phyloP scores from a whole-genome alignment of 2,329 filamentous ascomycete genomes.

The Neoscytalidium dimidiatum region DNA sequence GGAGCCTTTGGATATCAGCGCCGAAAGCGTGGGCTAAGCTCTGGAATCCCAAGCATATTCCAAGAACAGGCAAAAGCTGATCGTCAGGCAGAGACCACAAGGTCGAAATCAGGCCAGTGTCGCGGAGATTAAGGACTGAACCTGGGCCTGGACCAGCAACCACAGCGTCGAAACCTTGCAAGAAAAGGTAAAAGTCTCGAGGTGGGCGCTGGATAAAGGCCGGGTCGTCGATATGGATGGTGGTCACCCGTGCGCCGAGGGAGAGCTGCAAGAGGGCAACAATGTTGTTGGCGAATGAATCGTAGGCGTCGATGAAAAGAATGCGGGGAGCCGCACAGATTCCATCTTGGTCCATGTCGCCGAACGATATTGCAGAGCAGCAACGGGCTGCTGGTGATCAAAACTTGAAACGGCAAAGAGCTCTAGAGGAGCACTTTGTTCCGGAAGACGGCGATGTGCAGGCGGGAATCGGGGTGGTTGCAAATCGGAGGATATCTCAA shows the following conservation, averaged over 20 bases:
- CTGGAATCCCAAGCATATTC: constrained; percentile 89
- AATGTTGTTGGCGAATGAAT: constrained; percentile 97
- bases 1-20: constrained; percentile 64
- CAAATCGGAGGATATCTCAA: not conserved
- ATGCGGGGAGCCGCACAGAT: constrained; percentile 49
- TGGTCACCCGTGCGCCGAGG: constrained; percentile 67
- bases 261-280: constrained; percentile 74
- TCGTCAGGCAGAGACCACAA: constrained; percentile 69
- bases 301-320: constrained; percentile 92
- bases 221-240: constrained; percentile 67
- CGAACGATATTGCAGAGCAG: no score
- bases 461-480: not conserved
- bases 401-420: not conserved
- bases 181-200: constrained; percentile 47
- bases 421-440: not conserved
- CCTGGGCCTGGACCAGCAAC: constrained; percentile 92
- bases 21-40: constrained; percentile 72
- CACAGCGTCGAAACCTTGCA: constrained; percentile 73
- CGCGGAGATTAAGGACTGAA: constrained; percentile 68
- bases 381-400: no score
- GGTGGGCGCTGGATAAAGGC: constrained; percentile 28
- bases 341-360: constrained; percentile 8
- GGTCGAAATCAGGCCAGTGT: constrained; percentile 78
- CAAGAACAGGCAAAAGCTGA: constrained; percentile 73
- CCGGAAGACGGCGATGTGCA: not conserved